Conservation (phyloP, 2,329 filamentous ascomycete genomes). For the Penicillium sp. region DNA sequence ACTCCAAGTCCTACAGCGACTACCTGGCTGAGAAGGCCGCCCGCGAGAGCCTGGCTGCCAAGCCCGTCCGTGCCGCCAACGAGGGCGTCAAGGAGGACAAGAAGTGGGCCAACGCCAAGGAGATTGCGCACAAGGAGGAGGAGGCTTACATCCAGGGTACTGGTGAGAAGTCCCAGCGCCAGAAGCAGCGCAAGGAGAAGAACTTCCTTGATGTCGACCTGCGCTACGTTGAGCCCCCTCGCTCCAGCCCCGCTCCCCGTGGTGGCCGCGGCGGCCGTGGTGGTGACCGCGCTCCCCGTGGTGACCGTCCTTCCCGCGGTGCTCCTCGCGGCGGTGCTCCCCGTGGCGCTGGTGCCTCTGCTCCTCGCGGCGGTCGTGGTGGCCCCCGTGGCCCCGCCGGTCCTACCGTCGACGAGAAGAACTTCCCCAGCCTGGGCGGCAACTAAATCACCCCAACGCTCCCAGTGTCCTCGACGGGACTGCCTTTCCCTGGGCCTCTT, state of each 20-base stretch:
- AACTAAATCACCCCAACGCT: conserved; percentile 29
- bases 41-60: conserved; percentile 61
- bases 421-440: conserved; percentile 43
- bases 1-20: conserved; percentile 81
- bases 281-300: conserved; percentile 21
- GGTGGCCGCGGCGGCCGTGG: conserved; percentile 22
- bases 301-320: conserved; percentile 46
- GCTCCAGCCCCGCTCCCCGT: conserved; percentile 44
- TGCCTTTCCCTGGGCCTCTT: conserved; percentile 3
- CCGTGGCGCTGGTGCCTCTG: conserved; percentile 34
- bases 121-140: conserved; percentile 54
- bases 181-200: conserved; percentile 91
- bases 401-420: conserved; percentile 43
- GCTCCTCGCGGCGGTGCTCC: conserved; percentile 46
- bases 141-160: conserved; percentile 68
- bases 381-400: conserved; percentile 18
- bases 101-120: conserved; percentile 87
- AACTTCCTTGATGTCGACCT: conserved; percentile 82
- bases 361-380: conserved; percentile 19
- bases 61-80: conserved; percentile 81
- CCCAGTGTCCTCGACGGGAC: conserved; percentile 1
- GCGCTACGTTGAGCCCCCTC: conserved; percentile 66
- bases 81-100: conserved; percentile 82
- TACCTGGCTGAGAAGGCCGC: conserved; percentile 73
- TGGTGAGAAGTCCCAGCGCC: conserved; percentile 70